A percentile compares a stretch with the other conserved stretches of the same genome.
These are phyloP conservation scores for Raffaelea ambrosiae DNA, from an alignment of 2,329 filamentous ascomycete genomes.

Conservation along the genomic window DNA sequence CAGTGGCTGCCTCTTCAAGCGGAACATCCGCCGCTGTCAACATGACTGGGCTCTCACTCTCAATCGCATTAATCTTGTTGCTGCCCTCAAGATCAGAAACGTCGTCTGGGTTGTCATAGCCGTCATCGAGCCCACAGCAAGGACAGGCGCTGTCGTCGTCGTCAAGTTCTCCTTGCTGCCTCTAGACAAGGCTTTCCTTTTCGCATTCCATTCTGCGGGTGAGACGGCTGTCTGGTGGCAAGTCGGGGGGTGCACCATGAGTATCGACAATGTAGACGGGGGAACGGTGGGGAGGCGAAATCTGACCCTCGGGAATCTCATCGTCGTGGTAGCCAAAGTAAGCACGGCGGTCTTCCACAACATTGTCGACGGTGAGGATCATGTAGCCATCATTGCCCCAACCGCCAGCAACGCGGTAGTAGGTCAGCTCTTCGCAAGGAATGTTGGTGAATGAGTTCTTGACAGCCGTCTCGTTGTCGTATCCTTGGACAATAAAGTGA, in stretches of 20 bases:
- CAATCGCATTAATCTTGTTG: no score
- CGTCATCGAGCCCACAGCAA: background rate
- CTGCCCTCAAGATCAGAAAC: no score
- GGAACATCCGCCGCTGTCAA: background rate
- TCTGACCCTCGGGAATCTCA: constrained; percentile 9
- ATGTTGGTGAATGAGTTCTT: constrained; percentile 8
- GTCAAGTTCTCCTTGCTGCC: no score
- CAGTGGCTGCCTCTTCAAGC: background rate
- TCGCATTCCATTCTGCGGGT: no score
- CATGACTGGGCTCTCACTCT: background rate
- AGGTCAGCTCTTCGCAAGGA: constrained; percentile 7
- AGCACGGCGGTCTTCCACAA: constrained; percentile 6
- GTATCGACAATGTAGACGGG: constrained; percentile 4
- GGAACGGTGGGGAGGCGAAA: constrained; percentile 1
- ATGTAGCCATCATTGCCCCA: constrained; percentile 11
- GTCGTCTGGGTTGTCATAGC: background rate
- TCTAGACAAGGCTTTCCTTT: no score
- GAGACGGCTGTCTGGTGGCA: no score
- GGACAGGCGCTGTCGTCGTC: no score
- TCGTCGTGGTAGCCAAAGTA: constrained; percentile 15
- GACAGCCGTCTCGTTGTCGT: background rate
- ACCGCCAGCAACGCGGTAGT: constrained; percentile 13
- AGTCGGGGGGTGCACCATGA: no score
- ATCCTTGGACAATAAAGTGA: constrained; percentile 4
- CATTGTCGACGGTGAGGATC: constrained; percentile 15